Percentiles rank a stretch among this genome's conserved stretches.
phyloP scores from a whole-genome alignment of 2,329 filamentous ascomycete genomes.

The Raffaelea albimanens region DNA sequence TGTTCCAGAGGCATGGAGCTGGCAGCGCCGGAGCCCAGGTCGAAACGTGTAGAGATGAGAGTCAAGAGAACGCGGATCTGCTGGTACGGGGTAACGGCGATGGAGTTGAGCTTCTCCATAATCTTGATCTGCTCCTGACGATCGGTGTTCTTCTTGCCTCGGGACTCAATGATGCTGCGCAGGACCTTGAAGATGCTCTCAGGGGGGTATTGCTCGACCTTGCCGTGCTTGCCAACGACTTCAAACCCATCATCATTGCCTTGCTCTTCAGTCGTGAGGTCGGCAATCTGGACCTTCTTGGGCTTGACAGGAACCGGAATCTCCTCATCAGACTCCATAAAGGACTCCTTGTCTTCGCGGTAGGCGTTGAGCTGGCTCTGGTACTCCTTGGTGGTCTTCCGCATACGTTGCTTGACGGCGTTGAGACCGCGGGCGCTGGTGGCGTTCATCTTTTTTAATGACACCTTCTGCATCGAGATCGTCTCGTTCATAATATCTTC shows the following conservation, averaged over 20 bases:
- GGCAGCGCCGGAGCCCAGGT: conserved; percentile 70
- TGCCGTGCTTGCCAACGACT: conserved; percentile 80
- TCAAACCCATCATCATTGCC: conserved; percentile 81
- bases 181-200: conserved; percentile 98
- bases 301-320: conserved; percentile 49
- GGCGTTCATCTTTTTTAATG: conserved; percentile 97
- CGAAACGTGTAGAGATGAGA: conserved; percentile 87
- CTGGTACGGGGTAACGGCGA: conserved; percentile 86
- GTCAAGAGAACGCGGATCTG: conserved; percentile 85
- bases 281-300: conserved; percentile 39
- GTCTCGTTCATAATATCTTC: conserved; percentile 94
- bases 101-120: conserved; percentile 92
- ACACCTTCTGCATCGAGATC: conserved; percentile 89
- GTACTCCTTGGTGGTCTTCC: conserved; percentile 97
- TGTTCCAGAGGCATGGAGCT: conserved; percentile 88
- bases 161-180: conserved; percentile 82
- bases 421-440: conserved; percentile 90
- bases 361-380: conserved; percentile 80
- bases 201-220: conserved; percentile 82
- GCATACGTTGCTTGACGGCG: conserved; percentile 94
- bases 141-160: conserved; percentile 99
- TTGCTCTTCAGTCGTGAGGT: conserved; percentile 27
- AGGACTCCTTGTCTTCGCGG: conserved; percentile 73
- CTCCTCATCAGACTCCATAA: conserved; percentile 77
- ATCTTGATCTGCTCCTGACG: conserved; percentile 87